Conservation (phyloP, 164 flowering plant genomes). For the Aristolochia californica region DNA sequence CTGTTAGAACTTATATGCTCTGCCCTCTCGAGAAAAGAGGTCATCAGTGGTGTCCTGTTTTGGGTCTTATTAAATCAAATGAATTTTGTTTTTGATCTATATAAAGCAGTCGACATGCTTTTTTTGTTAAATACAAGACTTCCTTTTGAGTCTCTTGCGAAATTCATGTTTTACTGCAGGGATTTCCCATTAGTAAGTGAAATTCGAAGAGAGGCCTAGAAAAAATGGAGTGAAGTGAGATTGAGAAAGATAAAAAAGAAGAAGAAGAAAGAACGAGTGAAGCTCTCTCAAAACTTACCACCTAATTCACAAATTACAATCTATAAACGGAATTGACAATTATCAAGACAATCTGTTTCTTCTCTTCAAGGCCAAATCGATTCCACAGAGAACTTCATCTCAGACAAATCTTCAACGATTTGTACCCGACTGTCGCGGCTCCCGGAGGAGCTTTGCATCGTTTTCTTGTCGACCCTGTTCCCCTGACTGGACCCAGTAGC, state of each 20-base stretch:
- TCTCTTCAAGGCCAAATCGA: constrained; percentile 8
- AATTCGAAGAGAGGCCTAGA: neutral
- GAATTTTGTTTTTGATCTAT: no score
- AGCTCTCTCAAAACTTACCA: neutral
- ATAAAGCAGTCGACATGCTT: no score
- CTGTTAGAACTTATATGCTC: no score
- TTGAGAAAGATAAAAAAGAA: neutral
- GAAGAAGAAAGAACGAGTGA: neutral
- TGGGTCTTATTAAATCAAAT: no score
- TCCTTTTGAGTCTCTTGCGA: no score
- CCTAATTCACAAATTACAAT: neutral
- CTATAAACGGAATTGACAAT: neutral
- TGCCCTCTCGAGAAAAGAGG: no score
- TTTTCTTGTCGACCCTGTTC: neutral
- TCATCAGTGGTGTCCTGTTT: no score
- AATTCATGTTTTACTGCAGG: no score
- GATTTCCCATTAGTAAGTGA: no score
- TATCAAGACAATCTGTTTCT: neutral
- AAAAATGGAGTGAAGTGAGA: neutral
- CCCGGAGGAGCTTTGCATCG: neutral
- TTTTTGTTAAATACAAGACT: no score
- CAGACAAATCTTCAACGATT: constrained; percentile 6
- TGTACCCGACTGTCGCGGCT: neutral
- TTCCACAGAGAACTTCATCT: constrained; percentile 9
- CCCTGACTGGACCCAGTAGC: neutral